These are phyloP conservation scores for Geotrichum citri-aurantii DNA, from an alignment of 1,139 yeast species.

Conservation along the genomic window DNA sequence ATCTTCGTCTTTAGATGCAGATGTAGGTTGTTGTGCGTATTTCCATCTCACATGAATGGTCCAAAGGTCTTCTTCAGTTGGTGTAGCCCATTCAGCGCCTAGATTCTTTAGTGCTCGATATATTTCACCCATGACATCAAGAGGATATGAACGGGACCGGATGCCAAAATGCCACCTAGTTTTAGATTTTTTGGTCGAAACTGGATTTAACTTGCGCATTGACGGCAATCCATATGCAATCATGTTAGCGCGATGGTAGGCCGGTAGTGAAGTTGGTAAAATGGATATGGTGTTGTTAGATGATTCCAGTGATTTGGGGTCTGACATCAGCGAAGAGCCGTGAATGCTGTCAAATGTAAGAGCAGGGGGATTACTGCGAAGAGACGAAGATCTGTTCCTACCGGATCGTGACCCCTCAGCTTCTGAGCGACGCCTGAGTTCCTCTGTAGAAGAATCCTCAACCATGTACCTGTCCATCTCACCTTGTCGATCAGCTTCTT, in stretches of 20 bases:
- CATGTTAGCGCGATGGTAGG: slow-evolving; percentile 93
- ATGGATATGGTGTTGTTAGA: slow-evolving; percentile 69
- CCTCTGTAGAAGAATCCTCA: slow-evolving; percentile 22
- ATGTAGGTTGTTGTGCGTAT: slow-evolving; percentile 30
- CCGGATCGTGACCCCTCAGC: slow-evolving; percentile 4
- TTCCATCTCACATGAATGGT: slow-evolving; percentile 96
- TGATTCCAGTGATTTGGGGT: slow-evolving; percentile 34
- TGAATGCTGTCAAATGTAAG: slow-evolving; percentile 34
- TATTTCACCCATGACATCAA: slow-evolving; percentile 98
- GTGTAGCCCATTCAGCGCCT: slow-evolving; percentile 97
- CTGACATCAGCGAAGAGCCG: slow-evolving; percentile 31
- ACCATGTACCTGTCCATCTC: slow-evolving; percentile 34
- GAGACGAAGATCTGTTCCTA: slow-evolving; percentile 18
- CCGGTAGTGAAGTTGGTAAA: slow-evolving; percentile 87
- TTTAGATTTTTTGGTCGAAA: slow-evolving; percentile 76
- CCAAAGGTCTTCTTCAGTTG: slow-evolving; percentile 85
- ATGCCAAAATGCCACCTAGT: slow-evolving; percentile 99
- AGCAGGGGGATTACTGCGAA: slow-evolving; percentile 32
- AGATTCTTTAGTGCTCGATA: slow-evolving; percentile 87
- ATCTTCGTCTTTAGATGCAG: slow-evolving; percentile 11
- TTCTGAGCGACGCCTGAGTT: slow-evolving; percentile 12
- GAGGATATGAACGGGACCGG: slow-evolving; percentile 89
- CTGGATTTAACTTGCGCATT: slow-evolving; percentile 58
- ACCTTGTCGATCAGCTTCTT: slow-evolving; percentile 25
- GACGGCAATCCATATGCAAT: slow-evolving; percentile 38